A percentile compares a stretch with the other conserved stretches of the same genome.
Conservation (phyloP, 768 basidiomycete genomes). For the Tubosaeta brunneosetosa region DNA sequence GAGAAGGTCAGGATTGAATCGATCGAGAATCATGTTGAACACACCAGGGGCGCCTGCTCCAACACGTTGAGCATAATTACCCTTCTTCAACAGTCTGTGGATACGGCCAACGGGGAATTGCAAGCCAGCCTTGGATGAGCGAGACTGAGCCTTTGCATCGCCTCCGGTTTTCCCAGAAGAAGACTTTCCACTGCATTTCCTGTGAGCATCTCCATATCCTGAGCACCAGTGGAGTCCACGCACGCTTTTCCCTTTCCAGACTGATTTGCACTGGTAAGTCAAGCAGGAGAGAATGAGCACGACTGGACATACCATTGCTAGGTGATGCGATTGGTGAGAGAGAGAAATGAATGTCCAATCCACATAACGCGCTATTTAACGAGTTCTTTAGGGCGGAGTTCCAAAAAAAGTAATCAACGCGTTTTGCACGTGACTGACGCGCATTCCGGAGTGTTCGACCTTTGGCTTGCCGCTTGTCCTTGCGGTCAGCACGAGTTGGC, state of each 20-base stretch:
- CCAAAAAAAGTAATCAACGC: conserved; percentile 30
- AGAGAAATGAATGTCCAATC: conserved; percentile 1
- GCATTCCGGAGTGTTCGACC: conserved; percentile 8
- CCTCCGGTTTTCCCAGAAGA: conserved; percentile 45
- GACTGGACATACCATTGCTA: conserved; percentile 31
- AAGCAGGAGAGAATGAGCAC: not conserved
- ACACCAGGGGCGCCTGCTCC: conserved; percentile 64
- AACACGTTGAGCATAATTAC: conserved; percentile 68
- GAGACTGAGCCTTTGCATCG: conserved; percentile 57
- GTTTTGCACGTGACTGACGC: conserved; percentile 33
- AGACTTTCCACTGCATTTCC: conserved; percentile 39
- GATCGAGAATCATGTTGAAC: conserved; percentile 9
- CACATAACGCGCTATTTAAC: conserved; percentile 30
- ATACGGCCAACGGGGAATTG: conserved; percentile 84
- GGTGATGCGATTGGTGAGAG: conserved; percentile 13
- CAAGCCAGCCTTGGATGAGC: conserved; percentile 60
- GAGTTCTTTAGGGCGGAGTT: conserved; percentile 28
- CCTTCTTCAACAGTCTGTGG: conserved; percentile 69
- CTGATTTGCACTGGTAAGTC: conserved; percentile 26
- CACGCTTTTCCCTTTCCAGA: conserved; percentile 56
- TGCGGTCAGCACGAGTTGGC: conserved; percentile 31
- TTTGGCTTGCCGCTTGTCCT: conserved; percentile 5
- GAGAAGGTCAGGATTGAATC: not conserved
- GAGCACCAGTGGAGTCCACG: conserved; percentile 17
- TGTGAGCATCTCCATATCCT: not conserved